phyloP scores from a whole-genome alignment of 1,284 basidiomycete species.

The Malassezia brasiliensis region DNA sequence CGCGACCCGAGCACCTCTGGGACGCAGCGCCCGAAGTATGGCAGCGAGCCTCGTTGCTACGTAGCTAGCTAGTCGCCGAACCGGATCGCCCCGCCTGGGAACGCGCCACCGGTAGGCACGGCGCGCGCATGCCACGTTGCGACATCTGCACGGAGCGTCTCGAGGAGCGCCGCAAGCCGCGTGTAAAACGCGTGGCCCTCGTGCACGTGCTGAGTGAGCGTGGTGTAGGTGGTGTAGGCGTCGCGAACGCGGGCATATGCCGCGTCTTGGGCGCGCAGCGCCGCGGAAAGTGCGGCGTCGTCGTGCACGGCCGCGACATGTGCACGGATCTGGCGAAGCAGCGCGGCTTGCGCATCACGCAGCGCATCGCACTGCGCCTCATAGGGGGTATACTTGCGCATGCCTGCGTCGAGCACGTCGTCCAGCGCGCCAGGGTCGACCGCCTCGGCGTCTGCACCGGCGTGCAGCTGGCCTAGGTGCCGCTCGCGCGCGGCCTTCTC shows the following conservation, averaged over 20 bases:
- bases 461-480: conserved; percentile 2
- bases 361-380: neutral
- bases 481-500: conserved; percentile 4
- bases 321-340: neutral
- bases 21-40: neutral
- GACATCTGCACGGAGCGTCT: neutral
- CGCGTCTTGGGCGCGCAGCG: conserved; percentile 4
- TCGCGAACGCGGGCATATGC: neutral
- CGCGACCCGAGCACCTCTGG: neutral
- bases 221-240: neutral
- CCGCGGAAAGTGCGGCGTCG: neutral
- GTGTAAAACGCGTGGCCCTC: conserved; percentile 9
- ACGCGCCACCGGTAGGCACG: conserved; percentile 18
- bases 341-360: neutral
- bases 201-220: neutral
- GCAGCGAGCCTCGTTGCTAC: neutral
- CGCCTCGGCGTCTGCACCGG: neutral
- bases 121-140: neutral
- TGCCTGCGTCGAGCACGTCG: conserved; percentile 4
- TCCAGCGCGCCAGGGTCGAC: conserved; percentile 12
- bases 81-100: conserved; percentile 33
- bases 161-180: neutral
- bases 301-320: neutral
- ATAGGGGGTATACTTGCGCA: conserved; percentile 7
- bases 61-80: conserved; percentile 21